Percentiles rank a stretch among this genome's conserved stretches.
Conservation (phyloP, 306 rosid genomes). For the Begonia peltatifolia region DNA sequence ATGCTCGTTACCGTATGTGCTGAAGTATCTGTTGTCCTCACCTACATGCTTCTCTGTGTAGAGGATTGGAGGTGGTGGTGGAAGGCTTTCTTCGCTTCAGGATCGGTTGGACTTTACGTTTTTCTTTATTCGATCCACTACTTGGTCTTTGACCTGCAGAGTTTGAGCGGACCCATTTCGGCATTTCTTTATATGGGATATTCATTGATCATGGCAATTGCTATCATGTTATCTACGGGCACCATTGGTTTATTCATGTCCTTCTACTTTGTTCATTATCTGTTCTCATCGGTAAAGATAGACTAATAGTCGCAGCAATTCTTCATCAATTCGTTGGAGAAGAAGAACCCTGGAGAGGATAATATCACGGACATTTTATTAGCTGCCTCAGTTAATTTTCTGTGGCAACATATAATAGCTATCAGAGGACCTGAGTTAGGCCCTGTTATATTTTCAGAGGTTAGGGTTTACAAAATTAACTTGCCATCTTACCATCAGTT, state of each 20-base stretch:
- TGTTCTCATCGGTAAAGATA: conserved; percentile 76
- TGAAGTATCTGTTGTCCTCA: conserved; percentile 83
- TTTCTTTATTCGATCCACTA: conserved; percentile 79
- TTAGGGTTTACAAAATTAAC: too few relatives aligned
- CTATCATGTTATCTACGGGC: conserved; percentile 75
- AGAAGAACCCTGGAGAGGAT: too few relatives aligned
- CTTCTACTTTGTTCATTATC: conserved; percentile 76
- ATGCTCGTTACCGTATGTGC: conserved; percentile 71
- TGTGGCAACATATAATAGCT: too few relatives aligned
- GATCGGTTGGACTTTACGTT: conserved; percentile 69
- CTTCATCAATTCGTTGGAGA: too few relatives aligned
- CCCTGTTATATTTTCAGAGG: too few relatives aligned
- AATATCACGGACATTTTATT: too few relatives aligned
- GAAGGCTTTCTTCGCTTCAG: conserved; percentile 87
- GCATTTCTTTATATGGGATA: conserved; percentile 75
- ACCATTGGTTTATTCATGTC: conserved; percentile 73
- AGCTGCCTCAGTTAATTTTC: too few relatives aligned
- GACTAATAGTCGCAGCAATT: conserved; percentile 20
- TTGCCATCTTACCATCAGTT: too few relatives aligned
- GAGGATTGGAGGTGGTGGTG: conserved; percentile 98
- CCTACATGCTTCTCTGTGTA: conserved; percentile 87
- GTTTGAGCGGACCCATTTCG: conserved; percentile 74
- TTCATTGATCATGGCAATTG: conserved; percentile 69
- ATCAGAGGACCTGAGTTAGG: too few relatives aligned
- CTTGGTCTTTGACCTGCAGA: conserved; percentile 74